Base-by-base conservation (phyloP, 2,329 filamentous ascomycete genomes). In the Metarhizium album region DNA sequence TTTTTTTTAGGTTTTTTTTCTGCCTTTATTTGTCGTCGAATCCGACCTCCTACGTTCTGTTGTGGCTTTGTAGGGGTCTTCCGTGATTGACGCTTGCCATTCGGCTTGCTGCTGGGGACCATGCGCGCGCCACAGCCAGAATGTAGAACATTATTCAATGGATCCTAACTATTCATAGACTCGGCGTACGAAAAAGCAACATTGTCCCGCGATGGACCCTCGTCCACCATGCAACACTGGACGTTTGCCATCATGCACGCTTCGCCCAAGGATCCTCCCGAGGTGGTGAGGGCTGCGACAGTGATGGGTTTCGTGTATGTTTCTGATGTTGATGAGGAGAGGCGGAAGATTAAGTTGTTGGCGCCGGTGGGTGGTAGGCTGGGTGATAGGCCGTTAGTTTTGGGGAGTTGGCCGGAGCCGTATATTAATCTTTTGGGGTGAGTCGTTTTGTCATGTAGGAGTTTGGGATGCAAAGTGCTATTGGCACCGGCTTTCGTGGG, bases 291-390 rank as follows among this genome's bases (percentile, higher is more conserved):
- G 13, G 85, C 90, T 58, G 83, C 90, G 7, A 86, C 84, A 51
- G 83, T 97, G 29, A 86, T 94, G 78, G 93, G 93, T 0, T 98
- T 95, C 62, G 78, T 96, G 29, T 96, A 95, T 62, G 86, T 97
- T 16, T 85, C 88, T 1, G 88, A 95, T 54, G 88, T 97, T 3
- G 90, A 98, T 62, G 86, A 88, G 62, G 84, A 86, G 59, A 86
- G 86, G 66, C 82, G 82, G 57, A 86, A 87, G 64, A 74, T 96
- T 31, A 86, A 87, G 62, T 74, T 97, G 20, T 71, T 98, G 52
- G 84, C 87, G 18, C 93, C 93, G 1, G 82, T 95, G 54, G 87
- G 86, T 48, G 90, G 90, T 2, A 78, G 86, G 52, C 75, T 95
- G 53, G 89, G 88, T 1, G 80, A 86, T 57, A 77, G 84, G 62